Conservation (phyloP, 1,284 basidiomycete species). For the Grifola frondosa region DNA sequence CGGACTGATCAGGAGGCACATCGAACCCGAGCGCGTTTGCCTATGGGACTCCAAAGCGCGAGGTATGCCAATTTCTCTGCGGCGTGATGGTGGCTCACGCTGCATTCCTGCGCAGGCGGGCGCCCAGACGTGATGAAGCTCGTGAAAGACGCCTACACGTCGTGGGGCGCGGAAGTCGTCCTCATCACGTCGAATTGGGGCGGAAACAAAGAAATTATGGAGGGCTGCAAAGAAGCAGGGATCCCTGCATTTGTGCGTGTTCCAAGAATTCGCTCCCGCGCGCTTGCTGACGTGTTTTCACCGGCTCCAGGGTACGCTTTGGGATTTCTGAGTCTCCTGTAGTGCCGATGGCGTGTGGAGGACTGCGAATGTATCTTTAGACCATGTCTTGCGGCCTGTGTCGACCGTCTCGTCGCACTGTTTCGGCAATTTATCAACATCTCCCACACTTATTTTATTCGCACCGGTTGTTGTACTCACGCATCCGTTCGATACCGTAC, state of each 20-base stretch:
- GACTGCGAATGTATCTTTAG: slow-evolving; percentile 6
- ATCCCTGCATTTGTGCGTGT: slow-evolving; percentile 59
- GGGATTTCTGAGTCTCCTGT: slow-evolving; percentile 38
- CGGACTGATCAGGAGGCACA: slow-evolving; percentile 49
- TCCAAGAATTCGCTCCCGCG: slow-evolving; percentile 27
- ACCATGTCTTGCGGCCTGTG: slow-evolving; percentile 4
- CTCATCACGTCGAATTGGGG: slow-evolving; percentile 66
- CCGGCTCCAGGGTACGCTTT: slow-evolving; percentile 38
- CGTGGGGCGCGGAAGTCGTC: slow-evolving; percentile 53
- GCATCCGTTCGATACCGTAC: too few species aligned
- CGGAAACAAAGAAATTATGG: slow-evolving; percentile 68
- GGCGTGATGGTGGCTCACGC: neutral
- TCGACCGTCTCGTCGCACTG: neutral
- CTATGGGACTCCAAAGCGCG: slow-evolving; percentile 64
- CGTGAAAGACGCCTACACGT: slow-evolving; percentile 37
- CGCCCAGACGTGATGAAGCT: slow-evolving; percentile 44
- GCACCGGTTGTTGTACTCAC: too few species aligned
- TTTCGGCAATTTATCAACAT: neutral
- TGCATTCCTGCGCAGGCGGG: slow-evolving; percentile 28
- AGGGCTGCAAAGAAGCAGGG: slow-evolving; percentile 59
- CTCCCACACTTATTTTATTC: neutral
- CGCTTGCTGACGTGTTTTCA: slow-evolving; percentile 6
- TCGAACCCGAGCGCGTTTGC: slow-evolving; percentile 54
- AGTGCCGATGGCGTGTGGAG: neutral
- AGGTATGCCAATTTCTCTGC: slow-evolving; percentile 37